Percentiles rank a stretch among this genome's conserved stretches.
These are phyloP conservation scores for Euphorbia corollata DNA, from an alignment of 441 rosid genomes.

Conservation along the genomic window DNA sequence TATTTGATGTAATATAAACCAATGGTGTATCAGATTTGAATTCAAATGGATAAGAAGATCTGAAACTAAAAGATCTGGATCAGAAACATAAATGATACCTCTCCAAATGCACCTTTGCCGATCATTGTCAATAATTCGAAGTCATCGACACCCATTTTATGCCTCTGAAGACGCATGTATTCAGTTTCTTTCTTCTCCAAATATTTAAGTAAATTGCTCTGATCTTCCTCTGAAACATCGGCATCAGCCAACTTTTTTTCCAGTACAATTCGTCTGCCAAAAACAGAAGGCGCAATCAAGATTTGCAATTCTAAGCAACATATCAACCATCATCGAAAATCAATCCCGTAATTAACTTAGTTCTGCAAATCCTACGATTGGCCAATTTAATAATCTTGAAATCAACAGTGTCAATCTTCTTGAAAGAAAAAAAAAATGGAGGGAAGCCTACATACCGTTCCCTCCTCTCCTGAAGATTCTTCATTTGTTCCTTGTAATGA, in stretches of 20 bases:
- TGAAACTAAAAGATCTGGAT: not conserved
- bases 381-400: not conserved
- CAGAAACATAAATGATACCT: constrained; percentile 35
- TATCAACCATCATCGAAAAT: too few relatives aligned
- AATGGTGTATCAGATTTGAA: not conserved
- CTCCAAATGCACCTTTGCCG: constrained; percentile 96
- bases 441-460: constrained; percentile 42
- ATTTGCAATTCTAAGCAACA: not conserved
- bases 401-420: not conserved
- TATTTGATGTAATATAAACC: not conserved
- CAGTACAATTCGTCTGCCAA: constrained; percentile 47
- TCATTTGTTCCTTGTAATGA: constrained; percentile 95
- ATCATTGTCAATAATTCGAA: constrained; percentile 88
- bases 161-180: constrained; percentile 91
- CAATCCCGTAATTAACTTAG: too few relatives aligned
- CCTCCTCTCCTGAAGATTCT: constrained; percentile 76
- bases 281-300: not conserved
- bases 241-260: constrained; percentile 92
- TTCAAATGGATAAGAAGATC: not conserved
- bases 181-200: constrained; percentile 92
- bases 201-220: constrained; percentile 70
- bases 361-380: not conserved
- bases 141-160: constrained; percentile 90
- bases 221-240: constrained; percentile 82
- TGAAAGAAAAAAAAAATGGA: not conserved